These are phyloP conservation scores for Pythium guiyangense DNA, from an alignment of 352 stramenopile genomes.

Conservation along the genomic window DNA sequence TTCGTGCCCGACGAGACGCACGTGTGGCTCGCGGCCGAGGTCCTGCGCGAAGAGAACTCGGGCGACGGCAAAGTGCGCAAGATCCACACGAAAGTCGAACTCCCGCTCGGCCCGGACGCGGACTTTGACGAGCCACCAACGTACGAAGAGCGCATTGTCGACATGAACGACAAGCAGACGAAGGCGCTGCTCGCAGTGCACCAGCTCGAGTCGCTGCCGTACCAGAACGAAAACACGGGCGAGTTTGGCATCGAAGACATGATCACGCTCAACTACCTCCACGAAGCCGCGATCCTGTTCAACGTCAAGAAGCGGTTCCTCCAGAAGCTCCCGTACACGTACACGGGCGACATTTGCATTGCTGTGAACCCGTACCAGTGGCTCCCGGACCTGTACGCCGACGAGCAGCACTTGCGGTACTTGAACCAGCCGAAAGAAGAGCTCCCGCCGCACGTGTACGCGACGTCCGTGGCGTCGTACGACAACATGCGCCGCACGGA, in stretches of 20 bases:
- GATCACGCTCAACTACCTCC: conserved; percentile 87
- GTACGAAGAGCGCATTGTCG: conserved; percentile 58
- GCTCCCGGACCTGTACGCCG: conserved; percentile 82
- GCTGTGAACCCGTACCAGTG: conserved; percentile 97
- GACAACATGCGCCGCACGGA: conserved; percentile 68
- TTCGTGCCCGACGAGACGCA: conserved; percentile 84
- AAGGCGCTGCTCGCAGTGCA: conserved; percentile 67
- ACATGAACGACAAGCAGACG: conserved; percentile 69
- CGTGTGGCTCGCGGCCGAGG: conserved; percentile 77
- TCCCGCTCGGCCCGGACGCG: conserved; percentile 23
- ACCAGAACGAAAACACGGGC: conserved; percentile 78
- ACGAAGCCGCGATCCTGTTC: conserved; percentile 88
- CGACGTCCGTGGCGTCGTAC: conserved; percentile 72
- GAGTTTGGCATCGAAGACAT: conserved; percentile 78
- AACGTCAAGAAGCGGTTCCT: conserved; percentile 87
- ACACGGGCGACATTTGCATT: conserved; percentile 96
- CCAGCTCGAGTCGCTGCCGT: conserved; percentile 74
- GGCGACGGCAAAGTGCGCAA: conserved; percentile 58
- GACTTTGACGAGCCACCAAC: conserved; percentile 9
- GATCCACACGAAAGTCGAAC: conserved; percentile 59
- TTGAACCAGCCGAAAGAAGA: conserved; percentile 69
- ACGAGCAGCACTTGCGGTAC: conserved; percentile 77
- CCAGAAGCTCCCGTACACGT: conserved; percentile 91
- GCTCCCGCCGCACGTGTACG: conserved; percentile 76
- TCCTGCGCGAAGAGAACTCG: conserved; percentile 64